Evolutionary conservation across 495 filamentous ascomycete species (phyloP).

Genomic region (Annulohypoxylon bovei): DNA sequence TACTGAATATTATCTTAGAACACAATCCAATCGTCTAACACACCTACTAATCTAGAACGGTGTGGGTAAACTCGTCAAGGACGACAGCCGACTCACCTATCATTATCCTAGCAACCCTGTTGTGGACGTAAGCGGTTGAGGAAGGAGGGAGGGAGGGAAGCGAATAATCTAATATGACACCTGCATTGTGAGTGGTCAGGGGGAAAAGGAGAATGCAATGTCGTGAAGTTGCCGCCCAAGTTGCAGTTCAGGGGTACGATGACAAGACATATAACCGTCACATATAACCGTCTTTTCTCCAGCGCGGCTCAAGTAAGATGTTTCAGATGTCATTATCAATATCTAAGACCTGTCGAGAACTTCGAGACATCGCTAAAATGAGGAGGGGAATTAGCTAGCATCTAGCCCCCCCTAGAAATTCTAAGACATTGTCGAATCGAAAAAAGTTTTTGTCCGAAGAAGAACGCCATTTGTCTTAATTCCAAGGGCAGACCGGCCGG

Average conservation of each 20-base stretch:
- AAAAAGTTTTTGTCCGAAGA: slow-evolving; percentile 36
- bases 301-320: slow-evolving; percentile 45
- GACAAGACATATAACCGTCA: slow-evolving; percentile 43
- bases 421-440: slow-evolving; percentile 30
- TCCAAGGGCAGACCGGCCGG: slow-evolving; percentile 30
- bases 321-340: slow-evolving; percentile 41
- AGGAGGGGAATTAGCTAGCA: neutral
- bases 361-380: slow-evolving; percentile 9
- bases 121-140: neutral
- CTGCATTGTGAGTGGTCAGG: slow-evolving; percentile 18
- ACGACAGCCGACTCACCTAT: neutral
- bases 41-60: slow-evolving; percentile 1
- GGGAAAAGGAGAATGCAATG: slow-evolving; percentile 10
- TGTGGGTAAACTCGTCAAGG: slow-evolving; percentile 21
- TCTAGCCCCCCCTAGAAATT: neutral
- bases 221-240: slow-evolving; percentile 15
- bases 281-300: slow-evolving; percentile 44
- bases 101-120: neutral
- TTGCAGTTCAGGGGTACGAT: slow-evolving; percentile 22
- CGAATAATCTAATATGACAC: slow-evolving; percentile 18
- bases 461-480: slow-evolving; percentile 37
- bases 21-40: neutral
- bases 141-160: slow-evolving; percentile 4
- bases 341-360: slow-evolving; percentile 27
- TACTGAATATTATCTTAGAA: neutral